phyloP scores from a whole-genome alignment of 108 stramenopile species.

The Cyclotella sp. region DNA sequence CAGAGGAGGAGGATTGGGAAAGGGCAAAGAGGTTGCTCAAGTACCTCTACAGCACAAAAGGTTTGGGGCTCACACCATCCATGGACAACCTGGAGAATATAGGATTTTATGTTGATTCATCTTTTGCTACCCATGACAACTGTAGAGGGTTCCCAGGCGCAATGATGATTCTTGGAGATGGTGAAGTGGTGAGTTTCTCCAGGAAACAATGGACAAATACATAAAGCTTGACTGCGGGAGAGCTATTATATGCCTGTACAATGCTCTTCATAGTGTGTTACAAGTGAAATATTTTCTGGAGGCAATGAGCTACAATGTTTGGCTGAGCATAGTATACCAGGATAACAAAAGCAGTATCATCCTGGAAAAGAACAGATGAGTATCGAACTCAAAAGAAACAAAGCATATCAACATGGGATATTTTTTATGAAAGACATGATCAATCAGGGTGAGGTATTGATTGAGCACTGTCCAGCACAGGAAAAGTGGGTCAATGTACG shows the following conservation, averaged over 20 bases:
- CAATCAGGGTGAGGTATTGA: neutral
- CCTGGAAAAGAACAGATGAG: neutral
- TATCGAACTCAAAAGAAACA: neutral
- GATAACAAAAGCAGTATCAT: neutral
- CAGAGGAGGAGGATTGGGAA: conserved; percentile 10
- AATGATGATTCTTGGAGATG: neutral
- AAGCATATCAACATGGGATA: neutral
- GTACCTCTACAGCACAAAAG: conserved; percentile 1
- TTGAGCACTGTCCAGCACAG: neutral
- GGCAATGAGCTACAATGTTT: neutral
- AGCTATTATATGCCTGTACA: neutral
- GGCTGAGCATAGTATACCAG: neutral
- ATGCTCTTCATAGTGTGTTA: neutral
- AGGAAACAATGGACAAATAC: neutral
- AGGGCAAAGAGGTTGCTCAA: neutral
- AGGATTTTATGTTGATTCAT: too few species aligned
- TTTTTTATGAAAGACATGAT: neutral
- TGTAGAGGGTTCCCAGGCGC: too few species aligned
- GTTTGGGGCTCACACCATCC: neutral
- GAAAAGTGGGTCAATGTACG: neutral
- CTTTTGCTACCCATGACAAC: too few species aligned
- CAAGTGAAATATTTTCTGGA: neutral
- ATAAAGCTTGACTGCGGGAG: neutral
- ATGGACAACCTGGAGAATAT: neutral
- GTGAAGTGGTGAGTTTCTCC: neutral